Evolutionary conservation across 352 stramenopile species (phyloP).

Genomic region (Aphanomyces invadans): DNA sequence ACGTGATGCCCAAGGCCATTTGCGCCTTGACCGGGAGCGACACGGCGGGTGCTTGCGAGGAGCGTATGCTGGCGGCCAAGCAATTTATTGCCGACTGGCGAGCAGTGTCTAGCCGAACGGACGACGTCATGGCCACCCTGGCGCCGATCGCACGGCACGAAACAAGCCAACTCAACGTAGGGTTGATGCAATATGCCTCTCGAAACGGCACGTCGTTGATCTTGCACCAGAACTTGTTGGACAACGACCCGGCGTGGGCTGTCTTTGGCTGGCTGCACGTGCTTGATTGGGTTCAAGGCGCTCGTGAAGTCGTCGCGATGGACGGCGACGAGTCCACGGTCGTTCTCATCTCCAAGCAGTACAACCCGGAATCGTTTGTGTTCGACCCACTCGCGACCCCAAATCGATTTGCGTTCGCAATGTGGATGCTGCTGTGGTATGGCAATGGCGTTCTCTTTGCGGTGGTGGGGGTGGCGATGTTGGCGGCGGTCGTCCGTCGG

Average conservation of each 20-base stretch:
- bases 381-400: not conserved
- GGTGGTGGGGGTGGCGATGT: not conserved
- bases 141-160: not conserved
- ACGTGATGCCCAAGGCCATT: not conserved
- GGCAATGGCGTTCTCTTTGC: not conserved
- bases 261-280: not conserved
- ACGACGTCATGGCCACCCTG: not conserved
- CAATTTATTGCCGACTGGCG: not conserved
- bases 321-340: not conserved
- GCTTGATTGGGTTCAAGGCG: slow-evolving; percentile 1
- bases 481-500: no score
- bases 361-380: not conserved
- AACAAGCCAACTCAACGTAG: not conserved
- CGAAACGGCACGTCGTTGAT: not conserved
- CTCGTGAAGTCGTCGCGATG: not conserved
- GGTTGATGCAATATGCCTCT: not conserved
- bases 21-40: not conserved
- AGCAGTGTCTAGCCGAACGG: not conserved
- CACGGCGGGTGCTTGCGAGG: no score
- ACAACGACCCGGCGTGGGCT: not conserved
- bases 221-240: not conserved
- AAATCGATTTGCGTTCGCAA: not conserved
- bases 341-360: not conserved
- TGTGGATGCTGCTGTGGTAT: not conserved
- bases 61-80: no score